phyloP scores from a whole-genome alignment of 345 rosid species.

The Populus deltoides region DNA sequence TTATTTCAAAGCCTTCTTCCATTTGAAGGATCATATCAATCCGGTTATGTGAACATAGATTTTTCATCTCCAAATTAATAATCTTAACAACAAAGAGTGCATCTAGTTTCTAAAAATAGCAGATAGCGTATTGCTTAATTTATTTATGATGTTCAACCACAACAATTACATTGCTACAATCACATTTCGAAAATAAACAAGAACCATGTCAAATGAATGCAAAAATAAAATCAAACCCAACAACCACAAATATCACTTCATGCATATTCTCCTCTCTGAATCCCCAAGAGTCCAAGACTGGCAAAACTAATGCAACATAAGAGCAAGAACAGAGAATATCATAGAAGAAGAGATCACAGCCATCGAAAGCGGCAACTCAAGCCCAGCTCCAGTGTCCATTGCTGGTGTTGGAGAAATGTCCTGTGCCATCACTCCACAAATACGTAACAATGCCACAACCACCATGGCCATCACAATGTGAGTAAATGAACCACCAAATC shows the following conservation, averaged over 20 bases:
- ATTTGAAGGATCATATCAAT: background rate
- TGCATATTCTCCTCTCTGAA: background rate
- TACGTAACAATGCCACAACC: background rate
- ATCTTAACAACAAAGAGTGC: background rate
- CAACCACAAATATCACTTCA: background rate
- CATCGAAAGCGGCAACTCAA: background rate
- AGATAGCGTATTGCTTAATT: background rate
- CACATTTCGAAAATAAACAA: background rate
- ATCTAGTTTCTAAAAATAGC: background rate
- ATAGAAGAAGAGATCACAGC: conserved; percentile 3
- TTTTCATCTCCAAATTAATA: background rate
- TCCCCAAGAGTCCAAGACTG: background rate
- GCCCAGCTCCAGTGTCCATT: conserved; percentile 20
- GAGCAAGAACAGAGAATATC: conserved; percentile 3
- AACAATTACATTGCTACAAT: background rate
- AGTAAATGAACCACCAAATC: background rate
- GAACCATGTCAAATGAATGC: background rate
- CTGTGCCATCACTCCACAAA: conserved; percentile 16
- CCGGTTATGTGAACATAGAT: background rate
- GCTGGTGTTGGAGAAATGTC: conserved; percentile 16
- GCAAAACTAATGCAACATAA: background rate
- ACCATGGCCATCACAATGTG: background rate
- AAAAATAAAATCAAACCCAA: background rate
- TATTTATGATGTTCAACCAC: background rate
- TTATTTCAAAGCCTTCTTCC: background rate